A percentile compares a stretch with the other conserved stretches of the same genome.
Conservation (phyloP, 2,329 filamentous ascomycete species). For the Stagonosporopsis vannaccii region DNA sequence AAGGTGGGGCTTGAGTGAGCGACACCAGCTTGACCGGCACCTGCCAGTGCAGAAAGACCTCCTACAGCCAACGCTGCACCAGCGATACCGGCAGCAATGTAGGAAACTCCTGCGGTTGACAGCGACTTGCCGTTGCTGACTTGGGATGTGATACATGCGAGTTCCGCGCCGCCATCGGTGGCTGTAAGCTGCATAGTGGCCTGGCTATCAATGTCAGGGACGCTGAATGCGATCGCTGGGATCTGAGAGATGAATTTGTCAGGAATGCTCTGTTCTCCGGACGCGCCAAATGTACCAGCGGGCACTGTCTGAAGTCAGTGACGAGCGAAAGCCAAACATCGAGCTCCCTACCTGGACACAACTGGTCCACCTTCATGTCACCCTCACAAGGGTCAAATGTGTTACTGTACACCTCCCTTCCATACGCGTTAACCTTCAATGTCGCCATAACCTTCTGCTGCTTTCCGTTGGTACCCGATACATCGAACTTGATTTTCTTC, state of each 20-base stretch:
- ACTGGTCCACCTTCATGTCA: conserved; percentile 69
- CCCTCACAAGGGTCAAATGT: conserved; percentile 82
- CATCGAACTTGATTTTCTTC: conserved; percentile 79
- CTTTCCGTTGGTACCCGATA: conserved; percentile 76
- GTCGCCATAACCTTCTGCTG: conserved; percentile 81
- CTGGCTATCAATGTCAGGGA: conserved; percentile 88
- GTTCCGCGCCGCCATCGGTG: conserved; percentile 64
- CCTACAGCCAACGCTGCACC: conserved; percentile 80
- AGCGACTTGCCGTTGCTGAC: conserved; percentile 89
- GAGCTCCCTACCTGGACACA: conserved; percentile 78
- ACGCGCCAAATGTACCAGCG: conserved; percentile 74
- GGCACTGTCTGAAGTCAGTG: conserved; percentile 65
- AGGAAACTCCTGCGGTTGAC: conserved; percentile 77
- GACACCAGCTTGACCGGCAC: conserved; percentile 59
- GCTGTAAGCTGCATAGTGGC: conserved; percentile 79
- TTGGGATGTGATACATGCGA: conserved; percentile 83
- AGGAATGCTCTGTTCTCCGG: conserved; percentile 76
- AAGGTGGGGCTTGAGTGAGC: conserved; percentile 82
- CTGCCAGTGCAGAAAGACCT: conserved; percentile 72
- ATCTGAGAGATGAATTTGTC: conserved; percentile 75
- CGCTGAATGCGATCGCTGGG: conserved; percentile 84
- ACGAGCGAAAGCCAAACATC: neutral
- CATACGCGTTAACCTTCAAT: conserved; percentile 83
- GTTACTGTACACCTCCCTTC: conserved; percentile 78
- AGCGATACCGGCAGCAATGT: conserved; percentile 82